A percentile compares a stretch with the other conserved stretches of the same genome.
Evolutionary conservation across 495 filamentous ascomycete genomes (phyloP).

Genomic region (Talaromyces proteolyticus): DNA sequence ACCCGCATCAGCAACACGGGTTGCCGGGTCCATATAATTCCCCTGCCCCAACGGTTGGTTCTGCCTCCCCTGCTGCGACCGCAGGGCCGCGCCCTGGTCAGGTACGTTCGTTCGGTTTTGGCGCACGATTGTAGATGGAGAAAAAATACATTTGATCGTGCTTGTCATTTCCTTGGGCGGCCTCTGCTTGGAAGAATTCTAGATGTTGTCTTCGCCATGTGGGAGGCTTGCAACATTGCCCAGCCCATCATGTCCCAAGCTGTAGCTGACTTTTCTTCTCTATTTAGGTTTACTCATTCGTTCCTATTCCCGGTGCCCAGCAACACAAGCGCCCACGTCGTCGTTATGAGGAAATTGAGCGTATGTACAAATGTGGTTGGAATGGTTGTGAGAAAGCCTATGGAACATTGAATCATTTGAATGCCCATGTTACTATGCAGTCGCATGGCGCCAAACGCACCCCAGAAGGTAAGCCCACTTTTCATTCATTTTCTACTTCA

Average conservation of each 20-base stretch:
- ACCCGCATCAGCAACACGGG: conserved; percentile 57
- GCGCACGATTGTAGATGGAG: conserved; percentile 7
- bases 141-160: conserved; percentile 6
- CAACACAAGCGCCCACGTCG: conserved; percentile 95
- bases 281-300: conserved; percentile 92
- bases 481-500: conserved; percentile 3
- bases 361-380: conserved; percentile 99
- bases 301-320: conserved; percentile 93
- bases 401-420: conserved; percentile 92
- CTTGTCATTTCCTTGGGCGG: conserved; percentile 8
- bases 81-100: conserved; percentile 61
- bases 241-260: conserved; percentile 9
- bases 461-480: conserved; percentile 74
- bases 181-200: background rate
- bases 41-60: conserved; percentile 52
- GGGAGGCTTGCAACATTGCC: background rate
- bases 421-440: conserved; percentile 98
- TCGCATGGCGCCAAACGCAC: conserved; percentile 88
- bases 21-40: conserved; percentile 59
- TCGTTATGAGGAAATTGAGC: conserved; percentile 96
- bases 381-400: conserved; percentile 98
- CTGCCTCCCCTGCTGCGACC: conserved; percentile 52
- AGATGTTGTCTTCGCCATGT: conserved; percentile 2
- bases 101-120: conserved; percentile 55
- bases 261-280: conserved; percentile 15